Conservation (phyloP, 2,329 filamentous ascomycete genomes). For the Alternaria ventricosa region DNA sequence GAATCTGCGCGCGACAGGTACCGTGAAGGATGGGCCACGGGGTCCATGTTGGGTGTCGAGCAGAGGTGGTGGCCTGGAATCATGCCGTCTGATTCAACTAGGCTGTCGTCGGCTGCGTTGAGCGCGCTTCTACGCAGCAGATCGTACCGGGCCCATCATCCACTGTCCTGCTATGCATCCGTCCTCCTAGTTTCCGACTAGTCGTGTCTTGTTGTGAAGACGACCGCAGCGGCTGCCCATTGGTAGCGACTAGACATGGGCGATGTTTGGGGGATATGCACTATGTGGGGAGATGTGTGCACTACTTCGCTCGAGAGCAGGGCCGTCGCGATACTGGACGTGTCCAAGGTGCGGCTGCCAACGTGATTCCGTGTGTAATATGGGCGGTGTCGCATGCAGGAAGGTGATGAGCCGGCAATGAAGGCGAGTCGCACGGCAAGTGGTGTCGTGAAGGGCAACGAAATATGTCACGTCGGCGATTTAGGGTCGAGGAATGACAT, state of each 20-base stretch:
- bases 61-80: too few relatives aligned
- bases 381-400: background rate
- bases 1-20: too few relatives aligned
- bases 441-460: background rate
- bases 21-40: too few relatives aligned
- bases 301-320: background rate
- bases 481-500: background rate
- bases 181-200: background rate
- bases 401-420: background rate
- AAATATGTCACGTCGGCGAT: background rate
- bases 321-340: background rate
- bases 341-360: background rate
- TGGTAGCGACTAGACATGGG: background rate
- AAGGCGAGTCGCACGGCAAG: background rate
- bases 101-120: too few relatives aligned
- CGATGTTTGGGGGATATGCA: background rate
- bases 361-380: background rate
- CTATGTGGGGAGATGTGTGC: background rate
- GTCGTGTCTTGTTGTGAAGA: background rate
- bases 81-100: too few relatives aligned
- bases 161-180: background rate
- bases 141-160: background rate
- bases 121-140: background rate
- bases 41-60: too few relatives aligned
- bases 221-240: background rate